Conservation (phyloP, 345 rosid species). For the Eucalyptus albens region DNA sequence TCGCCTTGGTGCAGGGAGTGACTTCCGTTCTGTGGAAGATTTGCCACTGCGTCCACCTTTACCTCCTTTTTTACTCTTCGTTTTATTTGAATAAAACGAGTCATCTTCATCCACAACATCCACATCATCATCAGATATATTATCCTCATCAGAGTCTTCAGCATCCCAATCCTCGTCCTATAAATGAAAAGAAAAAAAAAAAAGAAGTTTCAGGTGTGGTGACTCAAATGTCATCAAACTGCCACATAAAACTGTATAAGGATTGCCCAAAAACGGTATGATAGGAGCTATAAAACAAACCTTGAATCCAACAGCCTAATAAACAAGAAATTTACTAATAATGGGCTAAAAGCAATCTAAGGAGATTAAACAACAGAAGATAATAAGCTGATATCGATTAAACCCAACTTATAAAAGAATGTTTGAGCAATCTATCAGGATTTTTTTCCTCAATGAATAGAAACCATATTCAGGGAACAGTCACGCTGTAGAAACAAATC, state of each 20-base stretch:
- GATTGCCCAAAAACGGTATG: not conserved
- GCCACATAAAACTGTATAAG: not conserved
- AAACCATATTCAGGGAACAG: not conserved
- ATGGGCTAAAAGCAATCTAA: not conserved
- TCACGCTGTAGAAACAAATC: not conserved
- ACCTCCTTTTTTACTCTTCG: slow-evolving; percentile 43
- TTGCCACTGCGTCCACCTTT: slow-evolving; percentile 45
- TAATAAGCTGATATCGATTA: not conserved
- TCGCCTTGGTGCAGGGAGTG: slow-evolving; percentile 27
- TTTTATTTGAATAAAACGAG: slow-evolving; percentile 46
- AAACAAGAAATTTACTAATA: not conserved
- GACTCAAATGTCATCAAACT: not conserved
- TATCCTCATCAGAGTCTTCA: slow-evolving; percentile 67
- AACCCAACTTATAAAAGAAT: not conserved
- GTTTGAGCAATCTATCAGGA: not conserved
- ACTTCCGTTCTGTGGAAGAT: slow-evolving; percentile 34
- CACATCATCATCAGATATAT: slow-evolving; percentile 47
- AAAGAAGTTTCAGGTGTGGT: not conserved
- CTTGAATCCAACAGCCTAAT: not conserved
- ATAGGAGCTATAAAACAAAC: not conserved
- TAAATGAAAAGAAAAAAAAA: not conserved
- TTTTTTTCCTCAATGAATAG: not conserved
- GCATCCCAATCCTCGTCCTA: slow-evolving; percentile 73
- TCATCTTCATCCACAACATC: slow-evolving; percentile 69
- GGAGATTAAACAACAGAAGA: not conserved